These are phyloP conservation scores for barley (Hordeum vulgare) DNA, from an alignment of 176 grass and related monocot genomes.

Conservation along the genomic window DNA sequence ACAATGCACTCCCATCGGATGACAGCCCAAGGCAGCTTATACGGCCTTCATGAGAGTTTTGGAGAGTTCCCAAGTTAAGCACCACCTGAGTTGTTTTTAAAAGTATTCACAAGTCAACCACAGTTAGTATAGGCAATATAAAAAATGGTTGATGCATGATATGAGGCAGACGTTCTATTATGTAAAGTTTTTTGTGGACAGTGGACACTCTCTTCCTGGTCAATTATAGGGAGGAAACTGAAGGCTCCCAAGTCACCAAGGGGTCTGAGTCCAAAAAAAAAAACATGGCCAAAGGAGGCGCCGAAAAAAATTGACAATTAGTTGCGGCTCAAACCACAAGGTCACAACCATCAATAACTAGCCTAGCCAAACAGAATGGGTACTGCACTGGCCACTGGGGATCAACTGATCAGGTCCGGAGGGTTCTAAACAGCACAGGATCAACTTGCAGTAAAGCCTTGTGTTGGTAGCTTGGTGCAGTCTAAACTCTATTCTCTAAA, in stretches of 20 bases:
- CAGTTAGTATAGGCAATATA: neutral
- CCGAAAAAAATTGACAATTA: neutral
- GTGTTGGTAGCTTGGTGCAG: neutral
- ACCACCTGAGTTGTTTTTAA: conserved; percentile 41
- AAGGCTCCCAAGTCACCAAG: neutral
- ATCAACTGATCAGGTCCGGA: neutral
- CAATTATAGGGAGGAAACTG: neutral
- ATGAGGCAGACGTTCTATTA: neutral
- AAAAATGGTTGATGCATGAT: neutral
- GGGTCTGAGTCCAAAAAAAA: neutral
- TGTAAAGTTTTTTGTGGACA: neutral
- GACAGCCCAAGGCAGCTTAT: conserved; percentile 95
- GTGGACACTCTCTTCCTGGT: neutral
- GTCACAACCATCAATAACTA: neutral
- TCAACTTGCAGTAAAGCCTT: neutral
- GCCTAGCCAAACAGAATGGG: neutral
- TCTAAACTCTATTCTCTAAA: neutral
- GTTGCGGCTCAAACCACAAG: neutral
- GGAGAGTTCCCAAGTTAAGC: conserved; percentile 80
- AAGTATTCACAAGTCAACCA: neutral
- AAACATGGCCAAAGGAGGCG: neutral
- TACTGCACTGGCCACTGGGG: neutral
- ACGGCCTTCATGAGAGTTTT: conserved; percentile 74
- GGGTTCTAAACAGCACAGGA: neutral
- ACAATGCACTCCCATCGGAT: conserved; percentile 93